Percentiles rank a stretch among this genome's conserved stretches.
Conservation (phyloP, 129 eudicot genomes). For the Flaveria trinervia region DNA sequence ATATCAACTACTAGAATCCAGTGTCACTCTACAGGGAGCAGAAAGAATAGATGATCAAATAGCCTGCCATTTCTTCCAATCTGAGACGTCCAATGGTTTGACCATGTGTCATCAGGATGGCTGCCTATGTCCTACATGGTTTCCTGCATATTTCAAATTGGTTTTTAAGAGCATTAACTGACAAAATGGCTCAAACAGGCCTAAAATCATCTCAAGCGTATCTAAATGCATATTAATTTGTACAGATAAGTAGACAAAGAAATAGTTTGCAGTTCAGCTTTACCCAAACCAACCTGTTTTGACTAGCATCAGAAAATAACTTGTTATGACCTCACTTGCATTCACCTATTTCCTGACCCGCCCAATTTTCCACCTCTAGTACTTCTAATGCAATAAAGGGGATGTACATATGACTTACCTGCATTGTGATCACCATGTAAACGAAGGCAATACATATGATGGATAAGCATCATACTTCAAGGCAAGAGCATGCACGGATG, state of each 20-base stretch:
- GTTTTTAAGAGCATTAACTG: neutral
- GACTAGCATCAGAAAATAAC: neutral
- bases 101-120: neutral
- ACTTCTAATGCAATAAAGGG: neutral
- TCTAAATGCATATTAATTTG: neutral
- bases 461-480: conserved; percentile 67
- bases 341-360: no score
- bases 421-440: conserved; percentile 56
- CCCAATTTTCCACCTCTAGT: neutral
- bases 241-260: neutral
- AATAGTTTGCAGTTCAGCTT: neutral
- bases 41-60: conserved; percentile 10
- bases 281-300: neutral
- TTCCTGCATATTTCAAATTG: neutral
- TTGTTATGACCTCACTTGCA: neutral
- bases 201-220: no score
- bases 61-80: conserved; percentile 15
- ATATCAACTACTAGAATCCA: neutral
- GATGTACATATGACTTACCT: conserved; percentile 8
- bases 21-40: neutral
- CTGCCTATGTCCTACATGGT: conserved; percentile 4
- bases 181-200: no score
- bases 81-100: neutral
- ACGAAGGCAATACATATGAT: conserved; percentile 68
- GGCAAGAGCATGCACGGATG: conserved; percentile 61